Evolutionary conservation across 2,329 filamentous ascomycete genomes (phyloP).

Genomic region (Clarireedia sp.): DNA sequence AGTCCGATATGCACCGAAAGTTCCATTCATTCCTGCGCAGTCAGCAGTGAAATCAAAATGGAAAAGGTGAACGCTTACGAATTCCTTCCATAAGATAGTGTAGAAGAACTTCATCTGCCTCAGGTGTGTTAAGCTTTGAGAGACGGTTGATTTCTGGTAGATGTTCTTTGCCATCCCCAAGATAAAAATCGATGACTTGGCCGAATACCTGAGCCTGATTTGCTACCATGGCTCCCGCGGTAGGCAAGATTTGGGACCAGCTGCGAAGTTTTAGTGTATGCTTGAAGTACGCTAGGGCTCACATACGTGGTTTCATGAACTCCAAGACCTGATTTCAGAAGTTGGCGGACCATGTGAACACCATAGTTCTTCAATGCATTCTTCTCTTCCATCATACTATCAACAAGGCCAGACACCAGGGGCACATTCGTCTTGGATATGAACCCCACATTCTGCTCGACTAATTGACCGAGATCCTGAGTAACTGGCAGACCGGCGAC

Average conservation of each 20-base stretch:
- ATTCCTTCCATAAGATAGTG: constrained; percentile 59
- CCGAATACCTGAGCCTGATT: constrained; percentile 65
- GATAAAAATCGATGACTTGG: constrained; percentile 63
- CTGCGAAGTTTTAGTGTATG: constrained; percentile 1
- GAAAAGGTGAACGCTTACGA: background rate
- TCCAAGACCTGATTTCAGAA: constrained; percentile 55
- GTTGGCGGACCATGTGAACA: constrained; percentile 51
- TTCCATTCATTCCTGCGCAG: constrained; percentile 45
- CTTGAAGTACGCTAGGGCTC: constrained; percentile 42
- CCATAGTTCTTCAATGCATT: constrained; percentile 43
- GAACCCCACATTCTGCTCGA: constrained; percentile 57
- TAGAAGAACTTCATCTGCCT: constrained; percentile 53
- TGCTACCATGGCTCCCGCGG: constrained; percentile 57
- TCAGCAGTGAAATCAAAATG: background rate
- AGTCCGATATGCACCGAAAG: constrained; percentile 51
- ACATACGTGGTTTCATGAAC: constrained; percentile 40
- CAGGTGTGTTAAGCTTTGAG: constrained; percentile 44
- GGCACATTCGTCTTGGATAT: constrained; percentile 15
- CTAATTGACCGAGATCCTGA: constrained; percentile 47
- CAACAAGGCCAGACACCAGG: constrained; percentile 9
- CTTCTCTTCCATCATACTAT: constrained; percentile 38
- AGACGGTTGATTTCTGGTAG: constrained; percentile 52
- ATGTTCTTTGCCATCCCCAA: constrained; percentile 48
- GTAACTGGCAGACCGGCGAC: constrained; percentile 56
- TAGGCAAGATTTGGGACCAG: constrained; percentile 57